phyloP scores from a whole-genome alignment of 1,284 basidiomycete genomes.

The Rhodotorula mucilaginosa region DNA sequence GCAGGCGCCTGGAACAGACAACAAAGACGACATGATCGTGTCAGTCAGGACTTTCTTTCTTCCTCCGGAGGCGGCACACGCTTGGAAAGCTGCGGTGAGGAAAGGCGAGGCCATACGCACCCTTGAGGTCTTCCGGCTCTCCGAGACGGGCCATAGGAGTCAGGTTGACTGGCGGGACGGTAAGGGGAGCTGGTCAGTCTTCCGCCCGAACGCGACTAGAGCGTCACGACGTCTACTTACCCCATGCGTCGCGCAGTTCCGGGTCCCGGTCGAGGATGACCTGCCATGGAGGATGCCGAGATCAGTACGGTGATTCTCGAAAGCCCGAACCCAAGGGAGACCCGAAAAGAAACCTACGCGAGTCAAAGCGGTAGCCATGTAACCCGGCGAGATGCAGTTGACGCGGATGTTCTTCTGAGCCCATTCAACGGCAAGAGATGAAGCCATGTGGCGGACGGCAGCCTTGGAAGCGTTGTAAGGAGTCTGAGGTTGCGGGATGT shows the following conservation, averaged over 20 bases:
- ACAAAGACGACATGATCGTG: no score
- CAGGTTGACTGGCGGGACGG: slow-evolving; percentile 69
- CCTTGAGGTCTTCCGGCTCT: slow-evolving; percentile 57
- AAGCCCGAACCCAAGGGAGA: no score
- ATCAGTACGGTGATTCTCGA: no score
- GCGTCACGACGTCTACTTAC: background rate
- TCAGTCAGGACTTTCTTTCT: no score
- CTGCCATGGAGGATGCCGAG: no score
- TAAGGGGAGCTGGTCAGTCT: slow-evolving; percentile 54
- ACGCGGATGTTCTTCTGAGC: slow-evolving; percentile 58
- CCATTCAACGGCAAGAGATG: slow-evolving; percentile 84
- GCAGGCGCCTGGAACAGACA: slow-evolving; percentile 55
- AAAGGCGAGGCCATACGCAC: slow-evolving; percentile 56
- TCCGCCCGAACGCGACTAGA: background rate
- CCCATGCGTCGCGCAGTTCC: slow-evolving; percentile 14
- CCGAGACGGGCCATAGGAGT: slow-evolving; percentile 70
- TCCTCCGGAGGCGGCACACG: no score
- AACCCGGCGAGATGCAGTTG: slow-evolving; percentile 29
- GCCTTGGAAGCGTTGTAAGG: slow-evolving; percentile 84
- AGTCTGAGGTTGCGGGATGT: slow-evolving; percentile 59
- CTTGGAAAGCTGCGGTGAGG: no score
- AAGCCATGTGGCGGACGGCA: slow-evolving; percentile 80
- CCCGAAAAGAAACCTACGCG: background rate
- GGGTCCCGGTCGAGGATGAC: slow-evolving; percentile 41
- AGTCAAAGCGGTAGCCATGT: slow-evolving; percentile 45